Evolutionary conservation across 164 flowering plant species (phyloP).

Genomic region (Amborella trichopoda): DNA sequence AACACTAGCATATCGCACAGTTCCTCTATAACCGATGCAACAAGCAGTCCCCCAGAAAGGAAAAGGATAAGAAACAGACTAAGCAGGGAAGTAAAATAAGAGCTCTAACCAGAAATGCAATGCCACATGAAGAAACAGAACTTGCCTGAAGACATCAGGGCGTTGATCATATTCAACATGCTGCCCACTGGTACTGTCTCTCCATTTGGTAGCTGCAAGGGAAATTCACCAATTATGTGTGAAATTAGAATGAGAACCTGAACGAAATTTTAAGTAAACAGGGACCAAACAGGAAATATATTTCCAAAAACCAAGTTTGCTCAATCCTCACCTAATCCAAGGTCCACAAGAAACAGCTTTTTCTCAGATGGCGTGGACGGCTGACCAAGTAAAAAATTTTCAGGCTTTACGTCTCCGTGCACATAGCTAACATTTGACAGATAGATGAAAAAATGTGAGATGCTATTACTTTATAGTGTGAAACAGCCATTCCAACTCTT

Average conservation of each 20-base stretch:
- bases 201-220: constrained; percentile 82
- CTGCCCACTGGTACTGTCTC: constrained; percentile 41
- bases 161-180: constrained; percentile 96
- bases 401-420: constrained; percentile 95
- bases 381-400: constrained; percentile 79
- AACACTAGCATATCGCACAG: constrained; percentile 86
- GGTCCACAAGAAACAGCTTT: constrained; percentile 81
- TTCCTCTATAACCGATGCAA: constrained; percentile 36
- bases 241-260: not conserved
- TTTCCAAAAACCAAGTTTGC: not conserved
- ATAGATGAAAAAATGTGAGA: no score
- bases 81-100: not conserved
- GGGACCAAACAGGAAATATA: not conserved
- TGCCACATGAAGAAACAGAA: not conserved
- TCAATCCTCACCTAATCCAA: constrained; percentile 57
- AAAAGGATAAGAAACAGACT: not conserved
- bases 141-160: constrained; percentile 84
- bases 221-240: no score
- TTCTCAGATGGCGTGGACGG: constrained; percentile 64
- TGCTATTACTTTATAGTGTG: no score
- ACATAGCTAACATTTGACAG: constrained; percentile 40
- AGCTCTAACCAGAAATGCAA: not conserved
- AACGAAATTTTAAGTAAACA: not conserved
- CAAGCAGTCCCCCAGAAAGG: no score
- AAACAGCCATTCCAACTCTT: no score